phyloP scores from a whole-genome alignment of 1,139 yeast species.

The Candida sp. region DNA sequence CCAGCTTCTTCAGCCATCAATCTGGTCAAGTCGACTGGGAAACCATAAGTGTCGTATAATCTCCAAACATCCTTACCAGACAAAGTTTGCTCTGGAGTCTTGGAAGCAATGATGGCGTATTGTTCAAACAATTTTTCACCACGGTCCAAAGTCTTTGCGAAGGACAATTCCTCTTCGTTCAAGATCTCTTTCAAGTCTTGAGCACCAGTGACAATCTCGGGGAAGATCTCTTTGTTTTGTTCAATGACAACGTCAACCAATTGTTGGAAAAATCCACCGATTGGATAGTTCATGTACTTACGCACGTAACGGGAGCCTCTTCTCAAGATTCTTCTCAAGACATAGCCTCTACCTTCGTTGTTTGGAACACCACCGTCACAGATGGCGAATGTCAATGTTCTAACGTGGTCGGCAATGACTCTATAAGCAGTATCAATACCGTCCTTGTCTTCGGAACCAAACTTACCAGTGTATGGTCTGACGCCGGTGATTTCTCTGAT shows the following conservation, averaged over 20 bases:
- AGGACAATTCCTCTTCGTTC: constrained; percentile 95
- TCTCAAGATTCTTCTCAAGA: constrained; percentile 93
- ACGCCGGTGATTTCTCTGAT: constrained; percentile 95
- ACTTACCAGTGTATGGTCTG: constrained; percentile 89
- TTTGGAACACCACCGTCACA: constrained; percentile 99
- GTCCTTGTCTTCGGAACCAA: constrained; percentile 89
- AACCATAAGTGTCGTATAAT: constrained; percentile 98
- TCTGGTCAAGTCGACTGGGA: constrained; percentile 98
- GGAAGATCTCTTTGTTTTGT: constrained; percentile 88
- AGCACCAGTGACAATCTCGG: constrained; percentile 79
- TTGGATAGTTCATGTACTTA: constrained; percentile 94
- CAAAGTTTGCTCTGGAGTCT: constrained; percentile 74
- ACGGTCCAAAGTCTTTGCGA: constrained; percentile 94
- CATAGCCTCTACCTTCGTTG: constrained; percentile 99
- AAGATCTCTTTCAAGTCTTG: constrained; percentile 85
- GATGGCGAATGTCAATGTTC: constrained; percentile 94
- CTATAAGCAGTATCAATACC: constrained; percentile 98
- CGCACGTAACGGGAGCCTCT: constrained; percentile 98
- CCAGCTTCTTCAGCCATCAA: constrained; percentile 99
- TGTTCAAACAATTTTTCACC: constrained; percentile 97
- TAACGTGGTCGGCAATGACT: constrained; percentile 97
- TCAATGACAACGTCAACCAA: constrained; percentile 93
- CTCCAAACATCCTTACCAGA: constrained; percentile 99
- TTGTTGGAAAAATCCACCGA: constrained; percentile 91
- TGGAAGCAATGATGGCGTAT: constrained; percentile 83